Evolutionary conservation across 2,329 filamentous ascomycete species (phyloP).

Genomic region (Penicillium sp.): DNA sequence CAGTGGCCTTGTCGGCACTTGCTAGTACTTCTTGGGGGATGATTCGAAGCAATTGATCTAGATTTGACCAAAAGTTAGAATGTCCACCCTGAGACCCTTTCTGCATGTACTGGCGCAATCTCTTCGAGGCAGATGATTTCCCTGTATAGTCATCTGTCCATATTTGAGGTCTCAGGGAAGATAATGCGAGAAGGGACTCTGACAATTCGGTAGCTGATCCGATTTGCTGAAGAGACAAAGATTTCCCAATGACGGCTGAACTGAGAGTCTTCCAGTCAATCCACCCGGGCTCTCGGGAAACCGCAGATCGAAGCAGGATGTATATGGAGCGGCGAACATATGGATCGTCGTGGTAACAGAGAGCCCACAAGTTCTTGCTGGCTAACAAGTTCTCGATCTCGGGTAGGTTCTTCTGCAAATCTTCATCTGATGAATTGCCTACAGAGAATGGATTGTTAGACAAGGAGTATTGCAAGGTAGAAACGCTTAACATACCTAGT

Average conservation of each 20-base stretch:
- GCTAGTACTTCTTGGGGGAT: conserved; percentile 54
- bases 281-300: conserved; percentile 49
- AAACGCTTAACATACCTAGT: conserved; percentile 40
- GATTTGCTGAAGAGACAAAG: conserved; percentile 68
- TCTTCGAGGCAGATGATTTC: conserved; percentile 56
- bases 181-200: conserved; percentile 65
- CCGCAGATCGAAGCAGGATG: conserved; percentile 52
- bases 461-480: neutral
- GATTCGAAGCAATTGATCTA: conserved; percentile 60
- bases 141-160: conserved; percentile 69
- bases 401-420: conserved; percentile 60
- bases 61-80: conserved; percentile 68
- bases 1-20: conserved; percentile 26
- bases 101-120: conserved; percentile 71
- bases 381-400: conserved; percentile 67
- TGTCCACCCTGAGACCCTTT: conserved; percentile 80
- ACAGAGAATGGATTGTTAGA: conserved; percentile 10
- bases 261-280: conserved; percentile 66
- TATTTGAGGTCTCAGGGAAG: conserved; percentile 62
- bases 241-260: conserved; percentile 70
- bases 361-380: conserved; percentile 61
- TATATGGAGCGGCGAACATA: conserved; percentile 60
- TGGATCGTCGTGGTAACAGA: conserved; percentile 57
- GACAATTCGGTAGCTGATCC: conserved; percentile 73
- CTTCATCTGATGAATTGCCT: conserved; percentile 43